These are phyloP conservation scores for Boletus sensibilis DNA, from an alignment of 768 basidiomycete genomes.

Conservation along the genomic window DNA sequence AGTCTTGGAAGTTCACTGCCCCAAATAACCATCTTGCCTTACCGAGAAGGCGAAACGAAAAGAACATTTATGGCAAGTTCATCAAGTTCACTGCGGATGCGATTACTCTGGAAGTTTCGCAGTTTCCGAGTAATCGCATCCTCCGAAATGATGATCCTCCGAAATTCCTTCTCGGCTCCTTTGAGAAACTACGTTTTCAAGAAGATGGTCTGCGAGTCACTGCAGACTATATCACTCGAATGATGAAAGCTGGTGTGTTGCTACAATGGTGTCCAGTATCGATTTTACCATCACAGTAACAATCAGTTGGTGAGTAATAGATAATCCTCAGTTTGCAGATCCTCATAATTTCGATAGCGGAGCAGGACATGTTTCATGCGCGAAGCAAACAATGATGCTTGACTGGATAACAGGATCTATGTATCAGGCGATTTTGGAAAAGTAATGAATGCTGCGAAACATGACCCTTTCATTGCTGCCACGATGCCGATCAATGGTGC, in stretches of 20 bases:
- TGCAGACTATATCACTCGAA: conserved; percentile 53
- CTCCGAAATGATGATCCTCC: conserved; percentile 53
- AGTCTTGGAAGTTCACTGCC: conserved; percentile 49
- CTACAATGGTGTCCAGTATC: conserved; percentile 59
- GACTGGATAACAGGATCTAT: conserved; percentile 60
- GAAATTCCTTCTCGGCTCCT: conserved; percentile 56
- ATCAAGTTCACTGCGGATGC: conserved; percentile 49
- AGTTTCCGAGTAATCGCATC: conserved; percentile 58
- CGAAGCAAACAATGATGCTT: conserved; percentile 49
- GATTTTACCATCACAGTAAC: conserved; percentile 72
- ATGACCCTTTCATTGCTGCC: conserved; percentile 34
- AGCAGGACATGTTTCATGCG: conserved; percentile 64
- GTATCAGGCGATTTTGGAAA: conserved; percentile 53
- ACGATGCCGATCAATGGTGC: conserved; percentile 58
- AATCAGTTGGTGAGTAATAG: conserved; percentile 55
- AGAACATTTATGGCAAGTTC: conserved; percentile 42
- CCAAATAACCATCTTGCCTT: conserved; percentile 30
- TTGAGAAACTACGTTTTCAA: conserved; percentile 54
- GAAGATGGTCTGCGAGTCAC: conserved; percentile 48
- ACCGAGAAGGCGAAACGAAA: conserved; percentile 27
- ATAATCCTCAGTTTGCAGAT: background rate
- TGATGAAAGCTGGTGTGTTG: conserved; percentile 55
- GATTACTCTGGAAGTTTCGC: conserved; percentile 49
- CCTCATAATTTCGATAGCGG: conserved; percentile 38
- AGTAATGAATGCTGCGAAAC: conserved; percentile 66